Conservation (phyloP, 73 alveolate genomes). For the Uronychia binucleata region DNA sequence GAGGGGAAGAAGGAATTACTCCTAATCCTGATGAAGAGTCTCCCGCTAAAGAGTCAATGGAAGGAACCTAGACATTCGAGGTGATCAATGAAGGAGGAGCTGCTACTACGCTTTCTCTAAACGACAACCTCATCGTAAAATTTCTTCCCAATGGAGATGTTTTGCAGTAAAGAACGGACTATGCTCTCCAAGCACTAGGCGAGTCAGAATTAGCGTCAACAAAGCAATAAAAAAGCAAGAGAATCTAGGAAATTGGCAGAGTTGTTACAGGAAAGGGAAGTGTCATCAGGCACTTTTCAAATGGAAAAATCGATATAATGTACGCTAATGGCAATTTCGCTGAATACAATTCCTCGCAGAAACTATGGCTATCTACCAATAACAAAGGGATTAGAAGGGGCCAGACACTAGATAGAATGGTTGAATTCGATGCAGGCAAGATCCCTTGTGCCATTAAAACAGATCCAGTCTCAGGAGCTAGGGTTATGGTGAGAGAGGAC, state of each 20-base stretch:
- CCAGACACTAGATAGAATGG: constrained; percentile 19
- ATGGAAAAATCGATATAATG: constrained; percentile 66
- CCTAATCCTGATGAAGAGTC: not conserved
- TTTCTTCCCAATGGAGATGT: constrained; percentile 86
- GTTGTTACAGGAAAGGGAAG: constrained; percentile 56
- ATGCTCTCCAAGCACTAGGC: constrained; percentile 6
- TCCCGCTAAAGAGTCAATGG: not conserved
- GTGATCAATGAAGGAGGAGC: constrained; percentile 40
- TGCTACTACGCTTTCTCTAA: constrained; percentile 65
- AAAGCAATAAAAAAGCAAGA: constrained; percentile 1
- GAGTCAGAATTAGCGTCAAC: constrained; percentile 5
- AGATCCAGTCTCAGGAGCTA: constrained; percentile 91
- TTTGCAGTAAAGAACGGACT: constrained; percentile 50
- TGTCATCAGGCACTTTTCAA: constrained; percentile 65
- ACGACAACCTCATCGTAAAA: constrained; percentile 80
- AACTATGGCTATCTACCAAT: constrained; percentile 72
- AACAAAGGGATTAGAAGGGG: constrained; percentile 67
- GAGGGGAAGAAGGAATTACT: not conserved
- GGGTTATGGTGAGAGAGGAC: constrained; percentile 92
- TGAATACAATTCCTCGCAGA: constrained; percentile 33
- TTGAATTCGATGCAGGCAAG: constrained; percentile 65
- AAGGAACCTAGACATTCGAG: not conserved
- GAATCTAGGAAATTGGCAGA: constrained; percentile 52
- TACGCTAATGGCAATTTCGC: constrained; percentile 76
- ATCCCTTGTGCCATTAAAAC: constrained; percentile 90